Conservation (phyloP, 2,329 filamentous ascomycete species). For the Phyllosticta citrichinensis region DNA sequence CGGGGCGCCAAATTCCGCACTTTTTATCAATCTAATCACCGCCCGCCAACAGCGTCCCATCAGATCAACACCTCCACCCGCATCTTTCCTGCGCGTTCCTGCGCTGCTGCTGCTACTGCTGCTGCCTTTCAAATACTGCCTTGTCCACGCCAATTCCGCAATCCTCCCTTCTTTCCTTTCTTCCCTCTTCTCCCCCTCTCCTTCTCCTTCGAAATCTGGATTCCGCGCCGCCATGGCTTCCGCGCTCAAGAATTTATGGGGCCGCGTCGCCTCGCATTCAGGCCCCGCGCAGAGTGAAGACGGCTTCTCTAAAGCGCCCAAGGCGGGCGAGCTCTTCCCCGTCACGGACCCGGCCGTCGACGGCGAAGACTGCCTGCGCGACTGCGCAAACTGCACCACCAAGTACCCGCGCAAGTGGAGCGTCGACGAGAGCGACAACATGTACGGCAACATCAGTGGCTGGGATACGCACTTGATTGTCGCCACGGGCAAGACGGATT, state of each 20-base stretch:
- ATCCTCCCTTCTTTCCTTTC: background rate
- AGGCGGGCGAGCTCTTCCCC: conserved; percentile 54
- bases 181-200: conserved; percentile 11
- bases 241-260: conserved; percentile 26
- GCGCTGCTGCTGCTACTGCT: background rate
- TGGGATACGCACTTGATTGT: conserved; percentile 88
- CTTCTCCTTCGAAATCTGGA: background rate
- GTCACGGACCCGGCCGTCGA: conserved; percentile 66
- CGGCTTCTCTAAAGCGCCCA: conserved; percentile 20
- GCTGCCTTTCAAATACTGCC: background rate
- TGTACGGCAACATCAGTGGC: conserved; percentile 78
- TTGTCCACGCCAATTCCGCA: background rate
- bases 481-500: conserved; percentile 92
- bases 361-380: conserved; percentile 79
- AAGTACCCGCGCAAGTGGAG: conserved; percentile 64
- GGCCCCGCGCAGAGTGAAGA: conserved; percentile 8
- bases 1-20: background rate
- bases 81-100: conserved; percentile 26
- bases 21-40: background rate
- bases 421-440: conserved; percentile 64
- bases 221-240: conserved; percentile 24
- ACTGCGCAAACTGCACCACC: conserved; percentile 73
- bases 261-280: background rate
- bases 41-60: background rate
- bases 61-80: conserved; percentile 13